These are phyloP conservation scores for Sporothrix luriei DNA, from an alignment of 2,329 filamentous ascomycete genomes.

Conservation along the genomic window DNA sequence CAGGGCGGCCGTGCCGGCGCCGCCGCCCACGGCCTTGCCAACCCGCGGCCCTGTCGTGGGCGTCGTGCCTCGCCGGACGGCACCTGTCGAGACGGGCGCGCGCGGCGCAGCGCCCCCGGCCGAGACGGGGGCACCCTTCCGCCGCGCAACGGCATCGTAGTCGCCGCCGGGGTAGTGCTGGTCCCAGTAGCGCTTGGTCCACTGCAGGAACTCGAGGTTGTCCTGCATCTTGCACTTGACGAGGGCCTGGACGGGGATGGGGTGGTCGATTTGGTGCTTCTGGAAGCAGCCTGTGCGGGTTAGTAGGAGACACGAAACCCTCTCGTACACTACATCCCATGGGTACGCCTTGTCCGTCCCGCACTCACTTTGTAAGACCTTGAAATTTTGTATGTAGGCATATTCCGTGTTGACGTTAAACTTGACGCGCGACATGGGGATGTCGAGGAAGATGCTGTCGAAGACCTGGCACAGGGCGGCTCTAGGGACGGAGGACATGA, in stretches of 20 bases:
- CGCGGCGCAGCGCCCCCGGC: slow-evolving; percentile 49
- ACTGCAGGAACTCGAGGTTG: slow-evolving; percentile 98
- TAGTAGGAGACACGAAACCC: slow-evolving; percentile 30
- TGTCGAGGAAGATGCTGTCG: slow-evolving; percentile 95
- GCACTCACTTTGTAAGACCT: slow-evolving; percentile 85
- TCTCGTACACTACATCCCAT: too few species aligned
- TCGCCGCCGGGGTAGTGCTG: slow-evolving; percentile 97
- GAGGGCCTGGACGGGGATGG: slow-evolving; percentile 82
- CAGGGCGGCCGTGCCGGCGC: slow-evolving; percentile 69
- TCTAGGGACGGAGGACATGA: slow-evolving; percentile 51
- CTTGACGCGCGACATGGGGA: slow-evolving; percentile 94
- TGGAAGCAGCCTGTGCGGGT: slow-evolving; percentile 69
- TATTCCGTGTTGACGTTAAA: slow-evolving; percentile 98
- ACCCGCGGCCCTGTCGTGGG: slow-evolving; percentile 60
- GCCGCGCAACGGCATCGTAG: slow-evolving; percentile 84
- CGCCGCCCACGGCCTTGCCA: slow-evolving; percentile 45
- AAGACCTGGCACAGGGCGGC: slow-evolving; percentile 96
- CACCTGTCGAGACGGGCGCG: slow-evolving; percentile 53
- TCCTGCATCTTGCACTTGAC: slow-evolving; percentile 99
- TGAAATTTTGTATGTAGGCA: slow-evolving; percentile 97
- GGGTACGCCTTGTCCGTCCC: neutral
- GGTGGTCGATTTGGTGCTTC: slow-evolving; percentile 85
- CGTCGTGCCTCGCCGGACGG: slow-evolving; percentile 61
- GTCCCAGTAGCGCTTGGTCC: slow-evolving; percentile 96
- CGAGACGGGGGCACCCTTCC: slow-evolving; percentile 65